phyloP scores from a whole-genome alignment of 2,329 filamentous ascomycete genomes.

The Nemania serpens region DNA sequence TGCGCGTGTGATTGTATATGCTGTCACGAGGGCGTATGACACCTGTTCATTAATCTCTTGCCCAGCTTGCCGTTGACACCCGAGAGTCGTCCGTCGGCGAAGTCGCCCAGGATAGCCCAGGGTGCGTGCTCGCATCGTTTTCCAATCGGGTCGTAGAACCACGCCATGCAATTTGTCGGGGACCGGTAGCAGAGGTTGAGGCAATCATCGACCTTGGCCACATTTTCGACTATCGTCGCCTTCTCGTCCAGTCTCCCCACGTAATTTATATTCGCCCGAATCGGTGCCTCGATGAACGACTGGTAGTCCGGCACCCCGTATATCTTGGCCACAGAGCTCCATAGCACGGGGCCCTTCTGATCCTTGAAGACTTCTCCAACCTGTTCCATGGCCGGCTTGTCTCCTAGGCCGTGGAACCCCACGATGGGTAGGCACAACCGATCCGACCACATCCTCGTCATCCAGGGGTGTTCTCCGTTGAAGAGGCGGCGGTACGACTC shows the following conservation, averaged over 20 bases:
- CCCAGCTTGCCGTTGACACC: constrained; percentile 45
- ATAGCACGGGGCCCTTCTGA: constrained; percentile 49
- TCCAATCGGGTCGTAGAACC: constrained; percentile 52
- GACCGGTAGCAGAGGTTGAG: constrained; percentile 48
- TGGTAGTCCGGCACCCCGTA: constrained; percentile 50
- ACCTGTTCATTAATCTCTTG: constrained; percentile 33
- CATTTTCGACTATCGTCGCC: constrained; percentile 44
- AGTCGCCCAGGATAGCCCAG: constrained; percentile 55
- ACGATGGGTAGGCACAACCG: constrained; percentile 59
- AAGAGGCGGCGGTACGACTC: constrained; percentile 60
- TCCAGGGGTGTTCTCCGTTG: constrained; percentile 57
- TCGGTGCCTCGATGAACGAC: constrained; percentile 44
- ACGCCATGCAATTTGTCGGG: constrained; percentile 53
- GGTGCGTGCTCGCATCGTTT: constrained; percentile 52
- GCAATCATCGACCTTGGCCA: constrained; percentile 50
- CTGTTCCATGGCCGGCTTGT: constrained; percentile 50
- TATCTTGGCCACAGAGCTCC: constrained; percentile 56
- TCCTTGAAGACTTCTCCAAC: constrained; percentile 49
- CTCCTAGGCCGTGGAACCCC: constrained; percentile 57
- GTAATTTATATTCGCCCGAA: constrained; percentile 51
- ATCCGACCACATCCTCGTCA: constrained; percentile 55
- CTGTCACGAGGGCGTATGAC: constrained; percentile 33
- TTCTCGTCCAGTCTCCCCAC: constrained; percentile 55
- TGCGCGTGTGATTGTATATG: background rate
- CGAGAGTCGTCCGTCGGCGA: constrained; percentile 42